Base-by-base conservation (phyloP, 1,139 yeast species). In the Magnusiomyces ingens region DNA sequence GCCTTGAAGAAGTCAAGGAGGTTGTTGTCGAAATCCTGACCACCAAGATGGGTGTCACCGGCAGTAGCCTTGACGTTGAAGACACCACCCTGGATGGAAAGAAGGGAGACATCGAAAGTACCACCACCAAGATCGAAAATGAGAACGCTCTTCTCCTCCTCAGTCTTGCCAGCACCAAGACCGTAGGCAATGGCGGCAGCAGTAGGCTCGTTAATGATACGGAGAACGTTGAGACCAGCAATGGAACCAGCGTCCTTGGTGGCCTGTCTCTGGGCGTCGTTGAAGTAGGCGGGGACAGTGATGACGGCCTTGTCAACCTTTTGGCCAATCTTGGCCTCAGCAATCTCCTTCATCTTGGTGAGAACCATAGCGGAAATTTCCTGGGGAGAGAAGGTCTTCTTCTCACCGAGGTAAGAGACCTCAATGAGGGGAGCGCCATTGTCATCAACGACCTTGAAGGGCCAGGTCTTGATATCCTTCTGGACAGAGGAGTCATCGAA, bases 111-210 rank as follows among this genome's bases (percentile, higher is more conserved):
- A 86, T 90, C 97, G 74, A 90, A 90, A 67, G 97, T 90, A 80
- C 97, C 97, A 78, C 97, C 97, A 82, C 97, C 97, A 69, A 90
- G 80, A 75, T 90, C 97, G 75, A 89, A 90, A 67, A 90, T 89
- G 69, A 90, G 80, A 56, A 90, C 94, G 70, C 88, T 85, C 78
- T 88, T 88, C 76, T 85, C 94, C 60, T 77, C 81, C 64, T 78
- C 77, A 61, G 84, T 82, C 75, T 86, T 85, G 77, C 90, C 95
- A 73, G 89, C 89, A 79, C 93, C 96, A 71, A 89, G 84, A 84
- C 96, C 96, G 84, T 89, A 89, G 72, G 96, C 96, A 80, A 89
- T 88, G 69, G 96, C 96, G 71, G 96, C 96, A 66, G 96, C 96
- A 64, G 96, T 89, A 71, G 96, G 96, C 81, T 89, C 96, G 85